Evolutionary conservation across 768 basidiomycete genomes (phyloP), one percentile per base, ranked within the genome.

Genomic region (Kondoa malvinella): DNA sequence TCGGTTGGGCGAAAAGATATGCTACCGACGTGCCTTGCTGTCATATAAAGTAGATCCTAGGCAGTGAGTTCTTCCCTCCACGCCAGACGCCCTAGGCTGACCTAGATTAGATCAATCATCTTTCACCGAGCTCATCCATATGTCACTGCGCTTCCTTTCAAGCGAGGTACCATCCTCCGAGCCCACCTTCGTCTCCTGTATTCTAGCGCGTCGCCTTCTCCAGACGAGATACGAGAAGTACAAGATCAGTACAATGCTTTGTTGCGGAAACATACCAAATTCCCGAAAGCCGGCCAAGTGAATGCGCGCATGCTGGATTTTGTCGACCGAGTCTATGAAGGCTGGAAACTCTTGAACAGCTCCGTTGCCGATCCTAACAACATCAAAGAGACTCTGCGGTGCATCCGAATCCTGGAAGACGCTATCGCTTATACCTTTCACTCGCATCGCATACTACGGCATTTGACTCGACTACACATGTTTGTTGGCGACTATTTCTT

Each of bases 381-480:
- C 21, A 21, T 50, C 40, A 67, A 65, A 30, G 72, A 74, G 29
- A 66, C 56, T 58, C 29, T 61, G 1, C 63, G 33, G 8, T 66
- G 69, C 32, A 26, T 65, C 0, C 3, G 88, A 87, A 82, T 90
- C 26, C 81, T 96, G 1, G 94, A 90, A 87, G 92, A 90, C 90
- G 87, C 90, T 0, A 92, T 90, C 8, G 85, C 86, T 26, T 82
- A 92, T 26, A 97, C 94, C 0, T 95, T 96, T 80, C 92, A 95
- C 74, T 92, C 89, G 0, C 87, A 86, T 69, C 83, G 85, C 8
- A 79, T 96, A 4, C 82, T 89, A 66, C 85, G 92, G 0, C 88
- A 95, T 76, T 85, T 96, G 81, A 84, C 84, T 31, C 84, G 87
- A 1, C 77, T 92, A 1, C 17, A 71, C 66, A 8, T 83, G 84